Conservation (phyloP, 495 filamentous ascomycete genomes). For the Glonium stellatum region DNA sequence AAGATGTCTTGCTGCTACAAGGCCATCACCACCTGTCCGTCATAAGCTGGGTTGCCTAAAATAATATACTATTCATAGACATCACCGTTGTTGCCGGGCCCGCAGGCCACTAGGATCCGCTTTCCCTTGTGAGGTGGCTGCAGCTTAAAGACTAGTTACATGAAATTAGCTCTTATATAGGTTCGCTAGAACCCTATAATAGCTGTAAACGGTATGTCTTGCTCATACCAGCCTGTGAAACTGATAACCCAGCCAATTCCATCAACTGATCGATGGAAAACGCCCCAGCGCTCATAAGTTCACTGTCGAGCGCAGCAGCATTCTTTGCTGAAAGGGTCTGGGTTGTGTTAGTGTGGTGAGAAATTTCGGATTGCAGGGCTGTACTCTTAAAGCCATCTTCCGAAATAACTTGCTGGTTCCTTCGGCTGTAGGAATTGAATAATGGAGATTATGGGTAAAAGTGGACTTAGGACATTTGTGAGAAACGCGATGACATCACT, state of each 20-base stretch:
- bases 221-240: constrained; percentile 75
- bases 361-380: not conserved
- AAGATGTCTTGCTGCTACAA: constrained; percentile 93
- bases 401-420: not conserved
- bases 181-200: not conserved
- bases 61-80: not conserved
- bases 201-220: not conserved
- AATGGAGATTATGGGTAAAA: not conserved
- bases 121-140: constrained; percentile 69
- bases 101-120: constrained; percentile 78
- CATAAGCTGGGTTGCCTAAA: constrained; percentile 21
- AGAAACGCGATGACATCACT: not conserved
- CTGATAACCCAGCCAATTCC: constrained; percentile 89
- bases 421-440: no score
- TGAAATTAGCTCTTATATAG: not conserved
- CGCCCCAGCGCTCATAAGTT: constrained; percentile 86
- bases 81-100: constrained; percentile 88
- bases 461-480: not conserved
- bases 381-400: constrained; percentile 5
- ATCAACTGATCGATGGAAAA: constrained; percentile 96
- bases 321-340: constrained; percentile 83
- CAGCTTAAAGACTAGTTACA: constrained; percentile 66
- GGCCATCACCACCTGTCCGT: constrained; percentile 72
- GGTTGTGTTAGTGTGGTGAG: not conserved
- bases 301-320: constrained; percentile 80